Conservation (phyloP, 306 rosid genomes). For the Rubus idaeus region DNA sequence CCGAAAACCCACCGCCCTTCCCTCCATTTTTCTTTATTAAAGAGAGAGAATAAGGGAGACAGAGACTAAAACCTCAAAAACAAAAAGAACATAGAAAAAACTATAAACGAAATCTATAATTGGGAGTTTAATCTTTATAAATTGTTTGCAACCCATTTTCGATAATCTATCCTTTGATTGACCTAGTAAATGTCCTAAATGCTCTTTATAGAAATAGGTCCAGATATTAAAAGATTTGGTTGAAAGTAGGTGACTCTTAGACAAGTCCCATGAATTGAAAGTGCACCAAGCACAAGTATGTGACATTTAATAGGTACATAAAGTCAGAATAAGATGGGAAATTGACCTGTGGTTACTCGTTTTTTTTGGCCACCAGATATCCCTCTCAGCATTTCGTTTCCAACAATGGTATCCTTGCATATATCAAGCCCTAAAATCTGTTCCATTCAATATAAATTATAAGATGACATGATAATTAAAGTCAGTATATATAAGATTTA, state of each 20-base stretch:
- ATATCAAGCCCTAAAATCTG: conserved; percentile 89
- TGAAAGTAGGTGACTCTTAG: background rate
- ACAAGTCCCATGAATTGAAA: background rate
- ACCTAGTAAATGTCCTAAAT: background rate
- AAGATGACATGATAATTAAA: background rate
- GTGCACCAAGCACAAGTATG: background rate
- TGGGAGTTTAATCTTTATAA: background rate
- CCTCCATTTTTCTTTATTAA: too few species aligned
- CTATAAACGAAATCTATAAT: too few species aligned
- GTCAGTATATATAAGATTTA: background rate
- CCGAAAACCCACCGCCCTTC: too few species aligned
- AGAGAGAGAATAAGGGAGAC: too few species aligned
- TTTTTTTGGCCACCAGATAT: conserved; percentile 95
- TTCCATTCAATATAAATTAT: conserved; percentile 21
- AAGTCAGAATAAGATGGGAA: background rate
- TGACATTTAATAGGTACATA: background rate
- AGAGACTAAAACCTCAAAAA: too few species aligned
- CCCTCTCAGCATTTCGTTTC: conserved; percentile 87
- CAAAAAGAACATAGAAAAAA: too few species aligned
- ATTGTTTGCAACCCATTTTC: background rate
- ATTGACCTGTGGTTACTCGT: conserved; percentile 85
- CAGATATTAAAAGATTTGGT: background rate
- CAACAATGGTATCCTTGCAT: conserved; percentile 89
- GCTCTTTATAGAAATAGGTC: background rate
- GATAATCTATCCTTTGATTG: background rate